These are phyloP conservation scores for Fennellomyces sp. DNA, from an alignment of 371 early-diverging fungal genomes.

Conservation along the genomic window DNA sequence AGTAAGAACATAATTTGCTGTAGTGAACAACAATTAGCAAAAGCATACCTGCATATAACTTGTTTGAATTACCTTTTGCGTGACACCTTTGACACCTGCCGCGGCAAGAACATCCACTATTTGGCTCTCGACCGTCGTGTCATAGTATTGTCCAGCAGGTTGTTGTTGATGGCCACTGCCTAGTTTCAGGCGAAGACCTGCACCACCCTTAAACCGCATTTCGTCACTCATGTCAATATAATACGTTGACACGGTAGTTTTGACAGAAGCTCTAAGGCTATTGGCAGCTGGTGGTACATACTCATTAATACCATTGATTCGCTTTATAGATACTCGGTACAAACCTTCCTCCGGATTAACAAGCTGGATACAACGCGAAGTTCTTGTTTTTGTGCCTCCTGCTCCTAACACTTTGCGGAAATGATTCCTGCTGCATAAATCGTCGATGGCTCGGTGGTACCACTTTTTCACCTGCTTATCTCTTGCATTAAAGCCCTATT, in stretches of 20 bases:
- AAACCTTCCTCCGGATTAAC: slow-evolving; percentile 16
- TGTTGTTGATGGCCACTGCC: not conserved
- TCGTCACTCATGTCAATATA: not conserved
- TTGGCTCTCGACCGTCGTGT: slow-evolving; percentile 21
- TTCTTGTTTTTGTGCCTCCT: slow-evolving; percentile 6
- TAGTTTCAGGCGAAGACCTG: not conserved
- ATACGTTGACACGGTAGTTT: not conserved
- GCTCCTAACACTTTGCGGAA: not conserved
- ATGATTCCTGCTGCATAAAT: not conserved
- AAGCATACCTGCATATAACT: not conserved
- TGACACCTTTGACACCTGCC: slow-evolving; percentile 22
- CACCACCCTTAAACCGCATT: not conserved
- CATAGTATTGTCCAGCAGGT: slow-evolving; percentile 10
- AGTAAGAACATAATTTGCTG: slow-evolving; percentile 17
- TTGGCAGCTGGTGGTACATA: no score
- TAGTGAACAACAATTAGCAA: not conserved
- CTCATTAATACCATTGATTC: no score
- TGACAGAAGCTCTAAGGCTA: not conserved
- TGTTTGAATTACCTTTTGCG: slow-evolving; percentile 24
- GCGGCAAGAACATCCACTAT: slow-evolving; percentile 14
- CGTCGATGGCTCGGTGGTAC: slow-evolving; percentile 36
- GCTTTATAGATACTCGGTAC: not conserved
- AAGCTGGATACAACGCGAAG: slow-evolving; percentile 25
- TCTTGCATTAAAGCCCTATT: slow-evolving; percentile 33
- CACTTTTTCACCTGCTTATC: slow-evolving; percentile 23